Conservation (phyloP, 2,329 filamentous ascomycete species). For the Sarocladium kiliense region DNA sequence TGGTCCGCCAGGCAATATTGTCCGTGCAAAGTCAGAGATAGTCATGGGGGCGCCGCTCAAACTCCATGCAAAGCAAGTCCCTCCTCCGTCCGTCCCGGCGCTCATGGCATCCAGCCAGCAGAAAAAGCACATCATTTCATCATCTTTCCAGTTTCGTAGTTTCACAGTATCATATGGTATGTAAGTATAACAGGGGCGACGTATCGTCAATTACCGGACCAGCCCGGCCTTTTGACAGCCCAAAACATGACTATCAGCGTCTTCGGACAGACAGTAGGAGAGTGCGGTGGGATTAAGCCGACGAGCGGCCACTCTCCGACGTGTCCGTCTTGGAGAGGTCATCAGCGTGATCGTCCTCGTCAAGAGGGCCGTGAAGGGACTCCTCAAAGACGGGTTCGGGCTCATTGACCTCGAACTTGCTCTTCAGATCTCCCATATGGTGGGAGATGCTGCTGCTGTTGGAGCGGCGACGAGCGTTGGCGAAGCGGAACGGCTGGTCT, state of each 20-base stretch:
- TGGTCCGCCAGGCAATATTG: neutral
- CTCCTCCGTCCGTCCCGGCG: neutral
- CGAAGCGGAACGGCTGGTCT: slow-evolving; percentile 77
- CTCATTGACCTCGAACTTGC: slow-evolving; percentile 92
- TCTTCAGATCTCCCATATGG: slow-evolving; percentile 76
- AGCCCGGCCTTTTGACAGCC: slow-evolving; percentile 6
- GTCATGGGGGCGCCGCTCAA: slow-evolving; percentile 10
- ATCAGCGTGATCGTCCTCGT: slow-evolving; percentile 46
- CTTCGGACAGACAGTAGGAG: neutral
- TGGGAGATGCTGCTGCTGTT: slow-evolving; percentile 77
- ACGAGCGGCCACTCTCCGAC: slow-evolving; percentile 56
- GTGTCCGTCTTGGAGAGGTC: slow-evolving; percentile 51
- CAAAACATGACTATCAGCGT: slow-evolving; percentile 9
- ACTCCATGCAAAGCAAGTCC: slow-evolving; percentile 7
- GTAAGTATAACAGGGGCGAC: slow-evolving; percentile 8
- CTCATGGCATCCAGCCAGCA: neutral
- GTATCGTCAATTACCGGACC: neutral
- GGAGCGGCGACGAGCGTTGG: slow-evolving; percentile 83
- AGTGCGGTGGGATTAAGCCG: slow-evolving; percentile 33
- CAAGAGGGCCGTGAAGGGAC: slow-evolving; percentile 63
- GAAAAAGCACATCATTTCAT: neutral
- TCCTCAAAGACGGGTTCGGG: slow-evolving; percentile 91
- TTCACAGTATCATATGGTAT: neutral
- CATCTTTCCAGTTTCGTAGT: slow-evolving; percentile 5
- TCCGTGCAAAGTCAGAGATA: slow-evolving; percentile 3